Base-by-base conservation (phyloP, 73 alveolate species). In the Tetrahymena borealis region DNA sequence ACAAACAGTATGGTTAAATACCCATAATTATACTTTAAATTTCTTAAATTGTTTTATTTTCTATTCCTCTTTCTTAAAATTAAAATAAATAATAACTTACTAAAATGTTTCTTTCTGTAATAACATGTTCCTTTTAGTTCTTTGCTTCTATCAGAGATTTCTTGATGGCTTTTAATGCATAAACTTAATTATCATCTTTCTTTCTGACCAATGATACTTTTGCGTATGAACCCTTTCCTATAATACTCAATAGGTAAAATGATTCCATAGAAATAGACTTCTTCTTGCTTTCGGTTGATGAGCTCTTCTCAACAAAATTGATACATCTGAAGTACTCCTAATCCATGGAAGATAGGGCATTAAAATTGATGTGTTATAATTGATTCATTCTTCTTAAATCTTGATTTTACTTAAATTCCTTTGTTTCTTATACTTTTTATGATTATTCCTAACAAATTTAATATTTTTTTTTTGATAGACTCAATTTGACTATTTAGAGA, bases 41-140 rank as follows among this genome's bases (percentile, higher is more conserved):
- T n/a, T n/a, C n/a, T n/a, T n/a, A n/a, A n/a, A n/a, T n/a, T n/a
- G n/a, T n/a, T n/a, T n/a, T n/a, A n/a, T n/a, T n/a, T n/a, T n/a
- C n/a, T n/a, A n/a, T n/a, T n/a, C n/a, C n/a, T n/a, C n/a, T 60
- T 60, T 24, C 28, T n/a, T 60, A 2, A 15, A 24, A 35, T 3
- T 0, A 7, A 41, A 41, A 5, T 41, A 41, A 35, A 60, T n/a
- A 6, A 18, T 24, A 60, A 39, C 93, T 91, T 96, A 94, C 97
- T 78, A 96, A 94, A 32, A 96, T 94, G 79, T 92, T 85, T 94
- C 97, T 94, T 60, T 96, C 98, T 38, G 95, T 91, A 85, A 90
- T 91, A 40, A 96, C 78, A 38, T 96, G 96, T 38, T 93, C 78
- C 28, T 96, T 96, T 78, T 94, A 93, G 42, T 93, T 92, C 33